Evolutionary conservation across 2,329 filamentous ascomycete species (phyloP).

Genomic region (Ramichloridium luteum): DNA sequence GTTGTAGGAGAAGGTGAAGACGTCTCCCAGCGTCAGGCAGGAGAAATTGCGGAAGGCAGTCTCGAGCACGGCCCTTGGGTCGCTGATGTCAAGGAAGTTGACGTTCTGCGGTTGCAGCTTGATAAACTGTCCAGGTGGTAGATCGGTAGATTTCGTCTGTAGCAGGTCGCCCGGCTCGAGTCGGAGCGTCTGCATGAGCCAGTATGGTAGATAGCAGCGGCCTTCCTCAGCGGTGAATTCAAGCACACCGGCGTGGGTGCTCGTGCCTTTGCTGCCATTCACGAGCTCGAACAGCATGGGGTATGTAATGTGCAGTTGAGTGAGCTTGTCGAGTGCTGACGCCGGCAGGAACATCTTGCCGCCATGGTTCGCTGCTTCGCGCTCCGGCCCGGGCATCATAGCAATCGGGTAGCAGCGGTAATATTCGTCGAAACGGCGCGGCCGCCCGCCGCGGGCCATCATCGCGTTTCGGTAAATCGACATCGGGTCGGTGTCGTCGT

Average conservation of each 20-base stretch:
- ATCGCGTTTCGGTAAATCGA: conserved; percentile 43
- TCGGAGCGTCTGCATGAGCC: conserved; percentile 88
- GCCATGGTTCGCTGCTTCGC: conserved; percentile 84
- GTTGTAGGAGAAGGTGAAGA: conserved; percentile 96
- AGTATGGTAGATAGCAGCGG: conserved; percentile 88
- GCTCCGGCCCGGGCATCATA: conserved; percentile 84
- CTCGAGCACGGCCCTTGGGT: conserved; percentile 93
- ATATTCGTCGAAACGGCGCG: conserved; percentile 90
- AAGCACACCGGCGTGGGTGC: conserved; percentile 86
- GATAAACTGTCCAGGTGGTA: conserved; percentile 81
- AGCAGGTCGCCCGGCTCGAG: conserved; percentile 90
- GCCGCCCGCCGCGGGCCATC: conserved; percentile 38
- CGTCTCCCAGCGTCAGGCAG: conserved; percentile 80
- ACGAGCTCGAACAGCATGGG: conserved; percentile 93
- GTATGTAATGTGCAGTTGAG: conserved; percentile 89
- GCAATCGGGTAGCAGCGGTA: conserved; percentile 92
- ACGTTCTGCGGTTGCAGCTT: conserved; percentile 92
- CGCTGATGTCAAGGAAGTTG: conserved; percentile 90
- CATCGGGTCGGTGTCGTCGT: conserved; percentile 41
- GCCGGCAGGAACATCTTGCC: conserved; percentile 98
- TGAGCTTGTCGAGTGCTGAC: conserved; percentile 91
- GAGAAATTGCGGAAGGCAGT: conserved; percentile 94
- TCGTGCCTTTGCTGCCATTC: conserved; percentile 67
- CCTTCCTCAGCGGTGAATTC: conserved; percentile 98
- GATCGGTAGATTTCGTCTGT: conserved; percentile 87